These are phyloP conservation scores for Nymphaea colorata DNA, from an alignment of 164 flowering plant species.

Conservation along the genomic window DNA sequence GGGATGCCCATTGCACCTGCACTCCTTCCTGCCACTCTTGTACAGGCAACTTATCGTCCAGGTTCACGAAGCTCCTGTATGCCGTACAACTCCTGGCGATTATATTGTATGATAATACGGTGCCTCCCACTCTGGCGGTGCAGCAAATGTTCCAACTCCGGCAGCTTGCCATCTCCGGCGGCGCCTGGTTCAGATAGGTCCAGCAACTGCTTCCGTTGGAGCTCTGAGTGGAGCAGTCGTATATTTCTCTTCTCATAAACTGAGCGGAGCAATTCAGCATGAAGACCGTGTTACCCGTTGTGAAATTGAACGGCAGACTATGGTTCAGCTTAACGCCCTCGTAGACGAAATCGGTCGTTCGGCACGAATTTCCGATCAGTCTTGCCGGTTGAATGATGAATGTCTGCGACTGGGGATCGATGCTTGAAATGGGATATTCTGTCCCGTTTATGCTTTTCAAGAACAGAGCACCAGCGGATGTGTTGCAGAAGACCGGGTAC, in stretches of 20 bases:
- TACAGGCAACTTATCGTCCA: slow-evolving; percentile 26
- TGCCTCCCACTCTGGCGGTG: slow-evolving; percentile 54
- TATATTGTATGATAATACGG: slow-evolving; percentile 63
- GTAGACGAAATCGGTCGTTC: not conserved
- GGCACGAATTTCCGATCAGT: not conserved
- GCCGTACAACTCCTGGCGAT: slow-evolving; percentile 53
- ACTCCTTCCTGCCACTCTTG: slow-evolving; percentile 55
- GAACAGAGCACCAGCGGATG: not conserved
- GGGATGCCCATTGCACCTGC: slow-evolving; percentile 67
- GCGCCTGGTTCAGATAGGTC: not conserved
- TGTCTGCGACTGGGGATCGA: not conserved
- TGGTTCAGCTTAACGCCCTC: not conserved
- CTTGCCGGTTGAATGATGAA: not conserved
- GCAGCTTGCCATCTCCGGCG: not conserved
- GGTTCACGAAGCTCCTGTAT: slow-evolving; percentile 48
- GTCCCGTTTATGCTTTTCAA: not conserved
- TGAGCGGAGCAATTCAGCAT: not conserved
- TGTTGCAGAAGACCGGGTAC: not conserved
- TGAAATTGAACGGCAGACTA: not conserved
- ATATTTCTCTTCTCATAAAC: no score
- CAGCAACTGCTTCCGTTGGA: not conserved
- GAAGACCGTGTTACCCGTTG: not conserved
- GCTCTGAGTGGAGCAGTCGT: not conserved
- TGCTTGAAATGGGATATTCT: not conserved
- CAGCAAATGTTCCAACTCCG: slow-evolving; percentile 23